These are phyloP conservation scores for Decorospora gaudefroyi DNA, from an alignment of 2,329 filamentous ascomycete genomes.

Conservation along the genomic window DNA sequence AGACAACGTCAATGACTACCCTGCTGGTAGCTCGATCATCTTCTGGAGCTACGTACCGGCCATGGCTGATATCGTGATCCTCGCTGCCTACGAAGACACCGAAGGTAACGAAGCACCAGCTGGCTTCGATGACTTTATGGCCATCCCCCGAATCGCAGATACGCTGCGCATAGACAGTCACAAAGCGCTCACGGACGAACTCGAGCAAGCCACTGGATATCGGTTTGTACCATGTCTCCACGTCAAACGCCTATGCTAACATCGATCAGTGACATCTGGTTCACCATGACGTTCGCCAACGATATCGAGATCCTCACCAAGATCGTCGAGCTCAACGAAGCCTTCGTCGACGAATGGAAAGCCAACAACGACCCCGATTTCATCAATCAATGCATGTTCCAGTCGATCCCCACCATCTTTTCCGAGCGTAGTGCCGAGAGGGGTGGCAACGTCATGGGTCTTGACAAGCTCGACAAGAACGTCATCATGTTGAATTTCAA, in stretches of 20 bases:
- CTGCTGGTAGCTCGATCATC: conserved; percentile 26
- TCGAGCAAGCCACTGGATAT: conserved; percentile 33
- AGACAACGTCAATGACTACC: conserved; percentile 31
- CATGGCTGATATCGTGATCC: conserved; percentile 23
- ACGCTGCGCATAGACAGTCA: conserved; percentile 30
- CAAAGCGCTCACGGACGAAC: conserved; percentile 30
- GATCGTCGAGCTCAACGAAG: conserved; percentile 28
- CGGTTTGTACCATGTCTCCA: conserved; percentile 11
- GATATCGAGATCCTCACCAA: conserved; percentile 19
- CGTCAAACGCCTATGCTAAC: conserved; percentile 6
- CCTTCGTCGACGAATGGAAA: conserved; percentile 28
- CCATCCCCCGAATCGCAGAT: conserved; percentile 19
- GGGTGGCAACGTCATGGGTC: conserved; percentile 36
- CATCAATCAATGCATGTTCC: conserved; percentile 34
- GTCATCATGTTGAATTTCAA: conserved; percentile 28
- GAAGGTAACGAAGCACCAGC: conserved; percentile 23
- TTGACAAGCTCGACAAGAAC: conserved; percentile 26
- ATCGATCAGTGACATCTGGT: conserved; percentile 25
- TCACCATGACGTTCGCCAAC: conserved; percentile 34
- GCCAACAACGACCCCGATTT: conserved; percentile 21
- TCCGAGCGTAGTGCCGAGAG: conserved; percentile 22
- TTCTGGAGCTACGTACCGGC: conserved; percentile 31
- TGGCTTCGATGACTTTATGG: conserved; percentile 29
- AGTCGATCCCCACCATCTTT: conserved; percentile 26
- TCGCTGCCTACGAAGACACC: conserved; percentile 29